A percentile compares a stretch with the other conserved stretches of the same genome.
phyloP scores from a whole-genome alignment of 257 asterid species.

The Rhazya stricta region DNA sequence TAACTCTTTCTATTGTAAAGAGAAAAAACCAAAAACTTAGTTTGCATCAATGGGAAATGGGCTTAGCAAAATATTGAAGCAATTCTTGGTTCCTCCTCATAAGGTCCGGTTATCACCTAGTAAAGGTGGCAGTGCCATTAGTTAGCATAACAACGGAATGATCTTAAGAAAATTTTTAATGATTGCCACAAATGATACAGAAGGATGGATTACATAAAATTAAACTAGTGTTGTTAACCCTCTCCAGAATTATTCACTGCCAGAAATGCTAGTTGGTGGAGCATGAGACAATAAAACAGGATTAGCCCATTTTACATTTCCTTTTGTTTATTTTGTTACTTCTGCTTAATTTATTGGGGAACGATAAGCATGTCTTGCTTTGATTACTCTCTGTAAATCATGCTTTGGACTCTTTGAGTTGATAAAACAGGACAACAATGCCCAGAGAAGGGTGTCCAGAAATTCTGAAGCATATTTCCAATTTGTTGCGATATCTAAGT shows the following conservation, averaged over 20 bases:
- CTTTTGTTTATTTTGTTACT: background rate
- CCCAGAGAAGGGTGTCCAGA: background rate
- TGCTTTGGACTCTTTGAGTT: background rate
- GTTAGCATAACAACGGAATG: background rate
- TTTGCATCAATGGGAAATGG: background rate
- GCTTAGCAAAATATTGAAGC: background rate
- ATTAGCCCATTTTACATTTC: background rate
- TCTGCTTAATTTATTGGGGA: background rate
- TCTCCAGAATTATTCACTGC: background rate
- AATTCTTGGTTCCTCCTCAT: background rate
- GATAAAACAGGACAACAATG: background rate
- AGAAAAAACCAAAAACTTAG: background rate
- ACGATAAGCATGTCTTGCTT: background rate
- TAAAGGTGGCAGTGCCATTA: background rate
- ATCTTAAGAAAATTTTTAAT: background rate
- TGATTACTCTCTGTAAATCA: background rate
- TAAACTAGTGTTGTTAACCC: background rate
- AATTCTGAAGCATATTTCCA: background rate
- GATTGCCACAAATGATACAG: background rate
- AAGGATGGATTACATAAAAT: background rate
- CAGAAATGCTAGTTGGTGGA: background rate
- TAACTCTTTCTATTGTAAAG: background rate
- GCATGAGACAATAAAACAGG: background rate
- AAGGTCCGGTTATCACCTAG: background rate
- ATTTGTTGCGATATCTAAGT: background rate